Evolutionary conservation across 768 basidiomycete genomes (phyloP).

Genomic region (Lentinula sp.): DNA sequence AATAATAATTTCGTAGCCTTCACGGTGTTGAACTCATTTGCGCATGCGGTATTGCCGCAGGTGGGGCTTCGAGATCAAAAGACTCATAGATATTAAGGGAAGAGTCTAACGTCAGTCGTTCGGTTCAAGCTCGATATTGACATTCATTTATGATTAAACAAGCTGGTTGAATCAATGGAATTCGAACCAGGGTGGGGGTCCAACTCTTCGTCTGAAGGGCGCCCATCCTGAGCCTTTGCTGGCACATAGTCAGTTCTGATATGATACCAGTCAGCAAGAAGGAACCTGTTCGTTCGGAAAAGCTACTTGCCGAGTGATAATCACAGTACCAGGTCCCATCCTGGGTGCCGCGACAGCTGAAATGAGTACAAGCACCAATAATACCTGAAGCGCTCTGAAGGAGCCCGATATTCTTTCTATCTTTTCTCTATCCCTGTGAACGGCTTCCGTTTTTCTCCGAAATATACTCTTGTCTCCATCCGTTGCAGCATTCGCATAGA

Average conservation of each 20-base stretch:
- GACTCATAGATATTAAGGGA: background rate
- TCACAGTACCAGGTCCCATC: background rate
- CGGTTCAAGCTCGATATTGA: background rate
- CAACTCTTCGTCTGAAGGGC: background rate
- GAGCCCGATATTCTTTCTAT: constrained; percentile 21
- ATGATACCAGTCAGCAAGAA: background rate
- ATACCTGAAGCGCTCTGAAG: constrained; percentile 20
- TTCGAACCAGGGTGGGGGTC: background rate
- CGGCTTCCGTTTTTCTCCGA: background rate
- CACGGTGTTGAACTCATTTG: background rate
- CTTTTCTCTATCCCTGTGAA: constrained; percentile 14
- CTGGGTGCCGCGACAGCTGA: background rate
- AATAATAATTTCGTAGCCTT: background rate
- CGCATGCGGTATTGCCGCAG: background rate
- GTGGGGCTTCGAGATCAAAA: background rate
- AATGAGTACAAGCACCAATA: background rate
- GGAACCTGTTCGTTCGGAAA: background rate
- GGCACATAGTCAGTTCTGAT: background rate
- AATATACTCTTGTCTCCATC: constrained; percentile 5
- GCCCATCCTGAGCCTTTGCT: background rate
- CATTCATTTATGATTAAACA: background rate
- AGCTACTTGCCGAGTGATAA: background rate
- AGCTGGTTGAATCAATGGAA: background rate
- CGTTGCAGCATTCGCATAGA: background rate
- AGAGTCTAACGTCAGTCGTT: background rate